These are phyloP conservation scores for Discostella pseudostelligera DNA, from an alignment of 108 stramenopile species.

Conservation along the genomic window DNA sequence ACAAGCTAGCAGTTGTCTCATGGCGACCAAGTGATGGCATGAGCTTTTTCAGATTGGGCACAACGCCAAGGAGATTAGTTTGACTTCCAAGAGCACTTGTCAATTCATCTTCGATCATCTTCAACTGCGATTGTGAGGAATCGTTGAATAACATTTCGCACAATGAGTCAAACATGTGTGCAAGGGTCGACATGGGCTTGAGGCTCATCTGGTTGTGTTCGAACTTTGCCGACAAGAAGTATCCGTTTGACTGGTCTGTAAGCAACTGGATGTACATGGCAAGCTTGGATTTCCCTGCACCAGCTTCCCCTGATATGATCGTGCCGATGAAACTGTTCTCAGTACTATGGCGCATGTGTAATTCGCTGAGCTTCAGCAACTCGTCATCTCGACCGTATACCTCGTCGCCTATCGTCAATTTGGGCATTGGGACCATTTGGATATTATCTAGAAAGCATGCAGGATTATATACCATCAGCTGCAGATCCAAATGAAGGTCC, in stretches of 20 bases:
- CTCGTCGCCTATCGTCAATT: conserved; percentile 8
- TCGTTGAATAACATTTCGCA: conserved; percentile 13
- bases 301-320: conserved; percentile 19
- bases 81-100: conserved; percentile 14
- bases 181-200: conserved; percentile 16
- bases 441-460: conserved; percentile 24
- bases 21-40: neutral
- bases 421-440: neutral
- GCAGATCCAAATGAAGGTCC: conserved; percentile 18
- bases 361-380: neutral
- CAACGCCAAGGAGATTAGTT: neutral
- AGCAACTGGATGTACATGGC: conserved; percentile 10
- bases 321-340: conserved; percentile 9
- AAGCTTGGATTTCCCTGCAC: conserved; percentile 32
- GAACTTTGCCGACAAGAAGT: conserved; percentile 27
- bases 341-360: neutral
- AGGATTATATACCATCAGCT: conserved; percentile 20
- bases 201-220: conserved; percentile 18
- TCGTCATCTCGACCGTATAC: conserved; percentile 31
- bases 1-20: neutral
- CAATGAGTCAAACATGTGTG: conserved; percentile 15
- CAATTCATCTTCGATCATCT: neutral
- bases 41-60: conserved; percentile 24
- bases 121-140: conserved; percentile 3
- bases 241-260: neutral